Base-by-base conservation (phyloP, 1,139 yeast species). In the Sugiyamaella grinbergsii region DNA sequence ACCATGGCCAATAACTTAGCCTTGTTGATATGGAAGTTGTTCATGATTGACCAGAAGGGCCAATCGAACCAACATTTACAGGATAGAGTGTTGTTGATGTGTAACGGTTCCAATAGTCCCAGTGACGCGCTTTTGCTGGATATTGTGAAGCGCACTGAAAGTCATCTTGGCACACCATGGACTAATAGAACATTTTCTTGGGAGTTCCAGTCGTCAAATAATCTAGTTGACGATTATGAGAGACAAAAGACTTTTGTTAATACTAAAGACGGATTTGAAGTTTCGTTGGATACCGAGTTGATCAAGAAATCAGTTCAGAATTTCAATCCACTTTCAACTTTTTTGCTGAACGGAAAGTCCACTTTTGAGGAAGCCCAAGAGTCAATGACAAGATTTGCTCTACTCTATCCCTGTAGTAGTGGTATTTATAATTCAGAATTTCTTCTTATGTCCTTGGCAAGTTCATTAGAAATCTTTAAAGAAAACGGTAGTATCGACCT, bases 51-150 rank as follows among this genome's bases (percentile, higher is more conserved):
- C 59, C 67, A 73, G 2, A 59, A 72, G 0, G 72, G 72, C 38
- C 78, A 79, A 52, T 74, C 89, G 0, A 80, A 72, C 4, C 56
- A 59, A 10, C 62, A 70, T 0, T 64, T 82, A 16, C 79, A 82
- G 62, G 76, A 74, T 22, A 74, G 71, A 42, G 50, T 86, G 1
- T 61, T 85, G 10, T 60, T 63, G 3, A 72, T 78, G 49, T 89
- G 86, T 62, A 68, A 70, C 38, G 97, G 96, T 1, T 76, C 91
- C 0, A 71, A 74, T 3, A 66, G 78, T 13, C 71, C 82, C 1
- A 80, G 79, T 40, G 98, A 91, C 63, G 64, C 80, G 47, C 57
- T 89, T 1, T 63, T 91, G 28, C 79, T 85, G 53, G 67, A 72
- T 2, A 67, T 86, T 2, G 64, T 91, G 43, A 71, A 74, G 49